Evolutionary conservation across 2,329 filamentous ascomycete species (phyloP).

Genomic region (Exophiala sideris): DNA sequence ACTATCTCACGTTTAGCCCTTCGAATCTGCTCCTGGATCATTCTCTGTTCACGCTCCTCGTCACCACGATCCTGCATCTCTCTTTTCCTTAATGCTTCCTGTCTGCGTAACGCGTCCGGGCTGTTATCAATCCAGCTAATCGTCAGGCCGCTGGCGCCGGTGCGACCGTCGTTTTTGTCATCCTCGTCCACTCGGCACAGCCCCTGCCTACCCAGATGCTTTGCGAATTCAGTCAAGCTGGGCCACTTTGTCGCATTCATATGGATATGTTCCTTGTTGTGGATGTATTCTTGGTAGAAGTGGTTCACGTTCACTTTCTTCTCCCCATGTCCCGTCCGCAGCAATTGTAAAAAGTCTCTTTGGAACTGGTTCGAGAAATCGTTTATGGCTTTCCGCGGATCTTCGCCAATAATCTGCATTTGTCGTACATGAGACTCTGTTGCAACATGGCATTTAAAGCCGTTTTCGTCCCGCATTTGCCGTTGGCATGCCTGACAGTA

Average conservation of each 20-base stretch:
- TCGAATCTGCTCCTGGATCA: slow-evolving; percentile 80
- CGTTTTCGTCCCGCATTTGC: slow-evolving; percentile 81
- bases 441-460: slow-evolving; percentile 83
- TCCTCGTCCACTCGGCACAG: slow-evolving; percentile 88
- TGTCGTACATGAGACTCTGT: slow-evolving; percentile 85
- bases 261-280: slow-evolving; percentile 81
- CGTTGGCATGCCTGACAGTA: slow-evolving; percentile 82
- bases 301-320: slow-evolving; percentile 86
- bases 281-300: slow-evolving; percentile 94
- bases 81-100: slow-evolving; percentile 77
- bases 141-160: slow-evolving; percentile 51
- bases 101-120: slow-evolving; percentile 74
- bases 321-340: slow-evolving; percentile 83
- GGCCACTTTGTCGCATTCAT: slow-evolving; percentile 93
- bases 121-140: slow-evolving; percentile 91
- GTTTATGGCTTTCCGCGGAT: slow-evolving; percentile 78
- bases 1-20: slow-evolving; percentile 64
- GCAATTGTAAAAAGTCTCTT: slow-evolving; percentile 70
- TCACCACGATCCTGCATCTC: slow-evolving; percentile 87
- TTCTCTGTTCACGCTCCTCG: slow-evolving; percentile 79
- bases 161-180: slow-evolving; percentile 58
- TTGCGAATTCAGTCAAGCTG: slow-evolving; percentile 83
- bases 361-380: slow-evolving; percentile 79
- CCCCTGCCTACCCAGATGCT: slow-evolving; percentile 78
- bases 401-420: slow-evolving; percentile 82